Base-by-base conservation (phyloP, 1,284 basidiomycete species). In the Ustilago bromivora region DNA sequence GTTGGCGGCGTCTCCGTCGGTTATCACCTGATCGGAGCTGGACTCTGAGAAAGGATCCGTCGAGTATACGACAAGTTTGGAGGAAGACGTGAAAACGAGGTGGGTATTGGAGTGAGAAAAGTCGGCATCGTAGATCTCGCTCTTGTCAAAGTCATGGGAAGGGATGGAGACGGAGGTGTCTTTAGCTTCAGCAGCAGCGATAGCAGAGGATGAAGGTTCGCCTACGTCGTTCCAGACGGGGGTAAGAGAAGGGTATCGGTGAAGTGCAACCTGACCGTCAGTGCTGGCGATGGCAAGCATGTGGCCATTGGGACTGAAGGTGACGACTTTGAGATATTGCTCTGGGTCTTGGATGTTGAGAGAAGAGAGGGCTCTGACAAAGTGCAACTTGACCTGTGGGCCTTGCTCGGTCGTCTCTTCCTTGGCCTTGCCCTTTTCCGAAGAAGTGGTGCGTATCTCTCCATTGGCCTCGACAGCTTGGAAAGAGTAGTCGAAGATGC, bases 61-160 rank as follows among this genome's bases (percentile, higher is more conserved):
- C 23, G 79, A 67, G 35, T 81, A 75, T 40, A 84, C 74, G 35
- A 81, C 62, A 36, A 84, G 68, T 38, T 78, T 79, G 31, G 66
- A 64, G 8, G 75, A 70, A 23, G 81, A 78, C n/a, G 82, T 75
- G 36, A 78, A 63, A 4, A 81, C 83, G 49, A 85, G 65, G 57
- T 82, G 82, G 4, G 72, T 72, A 31, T 78, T 76, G 65, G 83
- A 82, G 15, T 80, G 72, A 2, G 77, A 80, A 55, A 85, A 85
- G 72, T 84, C 83, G 40, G 75, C 77, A 57, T 82, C 83, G 59
- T 83, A 82, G 51, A 85, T 68, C 47, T 84, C 84, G 51, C 79
- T 72, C n/a, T 61, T 65, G n/a, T 72, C 67, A 32, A 80, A 78
- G 56, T 74, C 76, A n/a, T 70, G 61, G 4, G 63, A 64, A 13